phyloP scores from a whole-genome alignment of 2,329 filamentous ascomycete species.

The Colletotrichum orchidophilum region DNA sequence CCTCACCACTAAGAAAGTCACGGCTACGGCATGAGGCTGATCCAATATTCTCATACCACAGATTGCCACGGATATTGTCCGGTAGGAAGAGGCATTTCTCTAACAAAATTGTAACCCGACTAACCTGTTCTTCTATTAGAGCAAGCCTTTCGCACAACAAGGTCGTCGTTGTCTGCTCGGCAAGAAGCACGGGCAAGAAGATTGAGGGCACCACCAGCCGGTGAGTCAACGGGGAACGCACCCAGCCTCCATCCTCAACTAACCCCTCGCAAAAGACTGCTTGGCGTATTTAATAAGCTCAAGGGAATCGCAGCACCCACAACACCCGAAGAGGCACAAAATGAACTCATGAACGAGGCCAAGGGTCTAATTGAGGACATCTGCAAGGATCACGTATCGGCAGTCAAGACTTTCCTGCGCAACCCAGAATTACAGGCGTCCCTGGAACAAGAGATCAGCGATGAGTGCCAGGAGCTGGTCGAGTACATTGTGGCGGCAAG shows the following conservation, averaged over 20 bases:
- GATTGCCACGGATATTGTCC: conserved; percentile 77
- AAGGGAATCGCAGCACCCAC: conserved; percentile 62
- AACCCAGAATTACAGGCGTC: conserved; percentile 64
- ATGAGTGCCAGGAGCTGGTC: conserved; percentile 82
- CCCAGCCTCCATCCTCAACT: neutral
- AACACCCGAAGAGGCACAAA: conserved; percentile 61
- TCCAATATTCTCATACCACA: conserved; percentile 30
- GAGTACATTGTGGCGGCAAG: conserved; percentile 75
- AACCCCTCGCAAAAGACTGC: conserved; percentile 50
- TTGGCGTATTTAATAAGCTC: conserved; percentile 69
- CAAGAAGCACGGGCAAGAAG: conserved; percentile 93
- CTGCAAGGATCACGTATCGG: conserved; percentile 80
- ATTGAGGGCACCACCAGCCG: conserved; percentile 94
- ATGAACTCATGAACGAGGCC: conserved; percentile 69
- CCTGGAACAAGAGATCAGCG: conserved; percentile 74
- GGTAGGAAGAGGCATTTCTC: conserved; percentile 47
- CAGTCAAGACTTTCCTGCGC: conserved; percentile 71
- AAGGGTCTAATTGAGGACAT: conserved; percentile 82
- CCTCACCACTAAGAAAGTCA: conserved; percentile 23
- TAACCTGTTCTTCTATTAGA: conserved; percentile 47
- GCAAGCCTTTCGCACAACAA: conserved; percentile 72
- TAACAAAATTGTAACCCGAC: conserved; percentile 22
- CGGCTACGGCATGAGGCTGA: conserved; percentile 39
- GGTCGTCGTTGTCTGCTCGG: conserved; percentile 94
- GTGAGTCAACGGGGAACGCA: conserved; percentile 61